Percentiles rank a stretch among this genome's conserved stretches.
These are phyloP conservation scores for Pseudogymnoascus sp. DNA, from an alignment of 2,329 filamentous ascomycete species.

Conservation along the genomic window DNA sequence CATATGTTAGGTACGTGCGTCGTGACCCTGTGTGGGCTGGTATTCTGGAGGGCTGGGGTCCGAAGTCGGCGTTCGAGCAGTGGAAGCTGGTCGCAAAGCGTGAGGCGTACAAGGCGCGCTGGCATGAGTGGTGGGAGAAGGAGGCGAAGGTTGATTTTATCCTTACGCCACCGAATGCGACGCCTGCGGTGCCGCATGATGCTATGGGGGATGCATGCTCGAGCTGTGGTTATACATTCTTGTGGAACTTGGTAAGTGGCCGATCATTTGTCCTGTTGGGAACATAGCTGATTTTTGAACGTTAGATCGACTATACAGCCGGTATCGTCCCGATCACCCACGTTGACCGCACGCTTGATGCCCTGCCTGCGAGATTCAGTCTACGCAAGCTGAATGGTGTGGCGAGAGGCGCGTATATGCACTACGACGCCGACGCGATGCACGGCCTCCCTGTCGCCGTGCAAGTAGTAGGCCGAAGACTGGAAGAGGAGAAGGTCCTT, in stretches of 20 bases:
- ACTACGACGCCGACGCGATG: conserved; percentile 78
- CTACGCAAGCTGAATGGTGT: conserved; percentile 65
- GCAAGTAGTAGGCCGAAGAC: conserved; percentile 68
- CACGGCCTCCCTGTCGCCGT: conserved; percentile 79
- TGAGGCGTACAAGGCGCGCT: conserved; percentile 67
- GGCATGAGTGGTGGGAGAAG: conserved; percentile 83
- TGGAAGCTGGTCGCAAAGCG: conserved; percentile 73
- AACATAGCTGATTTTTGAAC: not conserved
- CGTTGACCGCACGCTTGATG: conserved; percentile 62
- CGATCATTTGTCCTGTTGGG: not conserved
- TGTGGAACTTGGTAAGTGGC: conserved; percentile 71
- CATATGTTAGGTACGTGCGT: conserved; percentile 79
- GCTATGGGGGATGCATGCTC: conserved; percentile 80
- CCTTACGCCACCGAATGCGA: conserved; percentile 78
- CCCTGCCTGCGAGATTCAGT: conserved; percentile 52
- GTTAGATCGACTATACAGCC: conserved; percentile 73
- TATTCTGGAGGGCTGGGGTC: conserved; percentile 62
- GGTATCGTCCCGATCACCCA: conserved; percentile 80
- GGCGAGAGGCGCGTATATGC: conserved; percentile 72
- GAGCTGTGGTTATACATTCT: conserved; percentile 85
- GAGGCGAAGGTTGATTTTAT: conserved; percentile 65
- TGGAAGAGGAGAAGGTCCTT: conserved; percentile 84
- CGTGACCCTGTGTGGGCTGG: conserved; percentile 71
- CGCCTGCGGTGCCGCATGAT: conserved; percentile 76
- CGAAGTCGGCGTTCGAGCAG: conserved; percentile 67